These are phyloP conservation scores for Aspergillus affinis DNA, from an alignment of 495 filamentous ascomycete species.

Conservation along the genomic window DNA sequence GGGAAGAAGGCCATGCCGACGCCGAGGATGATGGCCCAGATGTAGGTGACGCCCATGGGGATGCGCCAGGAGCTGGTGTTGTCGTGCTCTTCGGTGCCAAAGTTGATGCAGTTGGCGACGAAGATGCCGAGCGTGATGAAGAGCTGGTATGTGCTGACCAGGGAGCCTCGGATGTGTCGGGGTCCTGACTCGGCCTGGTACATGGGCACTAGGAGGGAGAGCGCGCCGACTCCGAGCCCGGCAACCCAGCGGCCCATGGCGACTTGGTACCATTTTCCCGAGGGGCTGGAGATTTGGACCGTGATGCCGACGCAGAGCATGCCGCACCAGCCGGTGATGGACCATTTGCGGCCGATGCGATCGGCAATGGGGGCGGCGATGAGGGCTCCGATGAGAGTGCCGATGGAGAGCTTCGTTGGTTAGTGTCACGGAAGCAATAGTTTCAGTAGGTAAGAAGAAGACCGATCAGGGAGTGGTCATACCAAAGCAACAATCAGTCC, in stretches of 20 bases:
- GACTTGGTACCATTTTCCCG: slow-evolving; percentile 51
- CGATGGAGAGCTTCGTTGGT: slow-evolving; percentile 52
- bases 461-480: slow-evolving; percentile 4
- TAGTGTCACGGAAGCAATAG: neutral
- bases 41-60: slow-evolving; percentile 72
- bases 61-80: slow-evolving; percentile 67
- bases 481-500: slow-evolving; percentile 54
- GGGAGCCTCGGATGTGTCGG: slow-evolving; percentile 60
- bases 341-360: slow-evolving; percentile 51
- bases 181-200: slow-evolving; percentile 70
- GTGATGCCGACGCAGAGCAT: slow-evolving; percentile 63
- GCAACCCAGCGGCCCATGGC: slow-evolving; percentile 56
- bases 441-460: neutral
- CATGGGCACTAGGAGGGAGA: slow-evolving; percentile 69
- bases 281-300: slow-evolving; percentile 60
- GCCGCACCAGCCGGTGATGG: slow-evolving; percentile 51
- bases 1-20: slow-evolving; percentile 66
- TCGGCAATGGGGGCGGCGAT: slow-evolving; percentile 54
- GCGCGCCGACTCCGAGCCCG: slow-evolving; percentile 64
- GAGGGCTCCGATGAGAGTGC: slow-evolving; percentile 66
- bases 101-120: slow-evolving; percentile 76
- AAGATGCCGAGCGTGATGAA: slow-evolving; percentile 88
- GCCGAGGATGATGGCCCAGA: slow-evolving; percentile 71
- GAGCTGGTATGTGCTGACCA: slow-evolving; percentile 71
- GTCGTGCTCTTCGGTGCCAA: slow-evolving; percentile 55